Evolutionary conservation across 805 yeast species (phyloP).

Genomic region (Schwanniomyces sp.): DNA sequence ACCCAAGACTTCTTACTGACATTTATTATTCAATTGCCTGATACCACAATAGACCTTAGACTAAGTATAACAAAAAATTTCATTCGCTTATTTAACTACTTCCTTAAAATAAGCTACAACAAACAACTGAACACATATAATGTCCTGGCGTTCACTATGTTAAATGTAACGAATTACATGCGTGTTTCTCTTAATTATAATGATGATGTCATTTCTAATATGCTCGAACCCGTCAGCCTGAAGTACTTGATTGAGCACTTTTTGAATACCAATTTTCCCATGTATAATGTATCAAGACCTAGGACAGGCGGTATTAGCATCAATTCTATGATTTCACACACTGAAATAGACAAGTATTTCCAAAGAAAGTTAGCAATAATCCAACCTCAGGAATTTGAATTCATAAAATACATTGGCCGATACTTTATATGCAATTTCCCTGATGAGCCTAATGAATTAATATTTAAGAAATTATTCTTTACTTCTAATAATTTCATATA

Average conservation of each 20-base stretch:
- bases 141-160: conserved; percentile 3
- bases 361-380: neutral
- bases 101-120: neutral
- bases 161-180: conserved; percentile 9
- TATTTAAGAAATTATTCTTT: conserved; percentile 10
- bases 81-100: conserved; percentile 5
- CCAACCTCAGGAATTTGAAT: conserved; percentile 9
- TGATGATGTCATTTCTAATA: conserved; percentile 6
- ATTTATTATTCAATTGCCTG: neutral
- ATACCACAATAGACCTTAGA: neutral
- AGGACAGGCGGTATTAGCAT: neutral
- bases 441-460: conserved; percentile 1
- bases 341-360: neutral
- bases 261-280: conserved; percentile 6
- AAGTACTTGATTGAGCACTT: conserved; percentile 9
- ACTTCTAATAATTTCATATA: conserved; percentile 11
- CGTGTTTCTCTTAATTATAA: conserved; percentile 5
- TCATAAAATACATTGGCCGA: conserved; percentile 9
- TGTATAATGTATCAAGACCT: neutral
- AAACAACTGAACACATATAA: neutral
- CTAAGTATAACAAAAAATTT: conserved; percentile 9
- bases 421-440: neutral
- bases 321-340: too few species aligned
- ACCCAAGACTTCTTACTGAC: conserved; percentile 13
- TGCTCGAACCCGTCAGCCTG: conserved; percentile 10